Base-by-base conservation (phyloP, 805 yeast species). In the Starmerella powellii region DNA sequence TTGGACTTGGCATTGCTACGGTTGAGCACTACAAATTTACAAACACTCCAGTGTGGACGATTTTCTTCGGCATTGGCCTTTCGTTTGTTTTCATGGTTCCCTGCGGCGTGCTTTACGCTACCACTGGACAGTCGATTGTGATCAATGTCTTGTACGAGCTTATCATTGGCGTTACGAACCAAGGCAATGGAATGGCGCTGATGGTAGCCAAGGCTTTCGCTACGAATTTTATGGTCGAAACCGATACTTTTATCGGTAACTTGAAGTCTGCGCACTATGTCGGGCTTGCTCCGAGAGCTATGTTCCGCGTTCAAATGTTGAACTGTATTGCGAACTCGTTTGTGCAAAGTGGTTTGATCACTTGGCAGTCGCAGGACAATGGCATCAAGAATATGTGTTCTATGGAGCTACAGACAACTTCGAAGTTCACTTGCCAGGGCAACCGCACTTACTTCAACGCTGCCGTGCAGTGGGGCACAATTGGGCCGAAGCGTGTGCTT, bases 221-320 rank as follows among this genome's bases (percentile, higher is more conserved):
- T 34, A 72, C 74, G 38, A 76, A 75, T 54, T 74, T 76, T 46
- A 78, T 72, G 55, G 70, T 71, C 31, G 81, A 76, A 59, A 80
- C 82, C 11, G 73, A 76, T 43, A 67, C 64, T 53, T 76, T 71
- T 56, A 68, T 75, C 35, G 70, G 69, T 56, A 73, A 73, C 51
- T 60, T 61, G 47, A 73, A 73, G 50, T 60, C 65, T 61, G 76
- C 71, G 0, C 81, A 76, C 56, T 76, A 76, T 54, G 59, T 71
- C 19, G 73, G 73, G 45, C 59, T 76, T 16, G 74, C 80, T 1
- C 82, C 81, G 8, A 63, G 72, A 50, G 70, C 81, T 0, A 59
- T 74, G 34, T 76, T 76, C 62, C 65, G 74, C 48, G 67, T 64
- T 31, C 74, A 61, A 52, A 53, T 64, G 41, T 49, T 58, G 35